Evolutionary conservation across 129 eudicot species (phyloP), one percentile per base, ranked within the genome.

Genomic region (Tanacetum coccineum): DNA sequence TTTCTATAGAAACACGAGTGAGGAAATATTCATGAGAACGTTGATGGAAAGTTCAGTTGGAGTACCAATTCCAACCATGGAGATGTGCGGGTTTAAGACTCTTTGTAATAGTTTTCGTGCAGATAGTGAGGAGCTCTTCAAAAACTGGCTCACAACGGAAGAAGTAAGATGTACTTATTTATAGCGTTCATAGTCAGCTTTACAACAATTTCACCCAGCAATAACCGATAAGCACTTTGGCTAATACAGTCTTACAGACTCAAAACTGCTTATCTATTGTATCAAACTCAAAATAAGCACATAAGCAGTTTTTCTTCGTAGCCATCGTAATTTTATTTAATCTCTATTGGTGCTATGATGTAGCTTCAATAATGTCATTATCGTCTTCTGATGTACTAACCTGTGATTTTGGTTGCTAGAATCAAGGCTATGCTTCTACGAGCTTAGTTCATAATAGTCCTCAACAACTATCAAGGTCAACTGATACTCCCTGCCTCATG

Each of bases 121-220:
- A 3, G 95, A 83, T 64, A 87, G 89, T 54, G 95, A 87, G 56
- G 87, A 87, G 36, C 87, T 87, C 53, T 87, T 87, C 77, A 83
- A 83, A 22, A 83, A 80, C 66, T 87, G 87, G 95, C 89, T 87
- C 62, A 83, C 81, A 26, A 81, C 74, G 53, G 95, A 81, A 67
- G 89, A 87, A 85, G 95, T 83, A 83, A 87, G 84, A 56, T 51
- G 18, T 55, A 52, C 19, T 46, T 6, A 21, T 52, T 57, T 70
- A 56, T 56, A 22, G 6, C 11, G 25, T 56, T 44, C n/a, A 7
- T 11, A 44, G 39, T 4, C 7, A 0, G 39, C 36, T 3, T 3
- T 30, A 30, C 0, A 30, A 30, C 36, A 30, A 30, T 30, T 30
- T 30, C 7, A 30, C 3, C 7, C 39, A 30, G 4, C 4, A 30